Evolutionary conservation across 768 basidiomycete species (phyloP).

Genomic region (Russula emetica): DNA sequence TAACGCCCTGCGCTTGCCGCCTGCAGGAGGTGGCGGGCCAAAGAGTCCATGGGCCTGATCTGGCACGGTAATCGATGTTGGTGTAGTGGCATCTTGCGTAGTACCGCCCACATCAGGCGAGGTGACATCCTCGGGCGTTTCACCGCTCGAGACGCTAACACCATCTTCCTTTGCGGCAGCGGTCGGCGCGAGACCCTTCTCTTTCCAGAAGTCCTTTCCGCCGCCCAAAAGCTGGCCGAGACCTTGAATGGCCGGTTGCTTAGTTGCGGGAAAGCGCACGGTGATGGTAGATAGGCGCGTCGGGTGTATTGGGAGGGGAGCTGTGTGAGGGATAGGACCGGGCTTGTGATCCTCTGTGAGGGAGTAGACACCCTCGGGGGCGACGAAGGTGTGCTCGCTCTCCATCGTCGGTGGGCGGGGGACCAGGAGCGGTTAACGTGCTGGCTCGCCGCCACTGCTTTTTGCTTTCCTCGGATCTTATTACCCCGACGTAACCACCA

Average conservation of each 20-base stretch:
- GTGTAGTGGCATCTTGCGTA: constrained; percentile 32
- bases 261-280: constrained; percentile 58
- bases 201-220: constrained; percentile 61
- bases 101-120: constrained; percentile 35
- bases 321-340: constrained; percentile 39
- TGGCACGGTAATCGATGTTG: constrained; percentile 39
- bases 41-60: constrained; percentile 57
- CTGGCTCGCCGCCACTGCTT: background rate
- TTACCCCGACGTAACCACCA: constrained; percentile 15
- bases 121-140: constrained; percentile 60
- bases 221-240: constrained; percentile 66
- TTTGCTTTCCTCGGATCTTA: constrained; percentile 33
- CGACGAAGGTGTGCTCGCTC: constrained; percentile 79
- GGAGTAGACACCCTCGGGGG: constrained; percentile 87
- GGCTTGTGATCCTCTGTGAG: constrained; percentile 84
- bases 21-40: constrained; percentile 34
- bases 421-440: constrained; percentile 3
- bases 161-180: constrained; percentile 45
- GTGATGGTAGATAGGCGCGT: constrained; percentile 59
- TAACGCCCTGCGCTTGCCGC: constrained; percentile 58
- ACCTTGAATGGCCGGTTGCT: constrained; percentile 52
- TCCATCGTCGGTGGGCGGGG: constrained; percentile 45
- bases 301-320: constrained; percentile 44
- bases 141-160: constrained; percentile 76
- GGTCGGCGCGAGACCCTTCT: constrained; percentile 35